phyloP scores from a whole-genome alignment of 208 protist species.

The Balamuthia mandrillaris region DNA sequence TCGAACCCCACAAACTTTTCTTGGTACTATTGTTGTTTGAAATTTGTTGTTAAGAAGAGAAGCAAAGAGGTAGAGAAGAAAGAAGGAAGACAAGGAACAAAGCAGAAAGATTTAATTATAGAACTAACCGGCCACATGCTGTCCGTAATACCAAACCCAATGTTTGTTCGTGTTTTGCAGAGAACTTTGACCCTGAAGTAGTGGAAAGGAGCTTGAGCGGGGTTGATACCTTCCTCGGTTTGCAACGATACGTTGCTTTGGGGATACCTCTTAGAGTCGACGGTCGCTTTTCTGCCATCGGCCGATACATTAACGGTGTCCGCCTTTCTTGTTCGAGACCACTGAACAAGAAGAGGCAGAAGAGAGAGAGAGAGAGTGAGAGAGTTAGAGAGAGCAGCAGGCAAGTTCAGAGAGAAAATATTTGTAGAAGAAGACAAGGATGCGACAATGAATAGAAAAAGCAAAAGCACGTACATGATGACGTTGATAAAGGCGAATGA shows the following conservation, averaged over 20 bases:
- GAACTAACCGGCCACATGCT: neutral
- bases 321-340: too few relatives aligned
- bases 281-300: neutral
- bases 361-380: too few relatives aligned
- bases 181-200: too few relatives aligned
- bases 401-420: too few relatives aligned
- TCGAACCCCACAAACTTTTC: constrained; percentile 31
- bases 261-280: neutral
- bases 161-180: neutral
- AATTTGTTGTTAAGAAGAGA: neutral
- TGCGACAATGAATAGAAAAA: too few relatives aligned
- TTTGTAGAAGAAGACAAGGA: too few relatives aligned
- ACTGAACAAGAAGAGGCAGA: too few relatives aligned
- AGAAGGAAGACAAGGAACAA: neutral
- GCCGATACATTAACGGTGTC: constrained; percentile 15
- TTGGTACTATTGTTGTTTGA: neutral
- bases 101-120: neutral
- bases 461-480: too few relatives aligned
- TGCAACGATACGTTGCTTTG: constrained; percentile 4
- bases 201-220: neutral
- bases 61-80: neutral
- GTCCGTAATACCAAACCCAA: constrained; percentile 19
- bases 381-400: too few relatives aligned
- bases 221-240: neutral
- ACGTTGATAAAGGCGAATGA: neutral